Percentiles rank a stretch among this genome's conserved stretches.
Conservation (phyloP, 139 green algal species). For the Raphidocelis subcapitata region DNA sequence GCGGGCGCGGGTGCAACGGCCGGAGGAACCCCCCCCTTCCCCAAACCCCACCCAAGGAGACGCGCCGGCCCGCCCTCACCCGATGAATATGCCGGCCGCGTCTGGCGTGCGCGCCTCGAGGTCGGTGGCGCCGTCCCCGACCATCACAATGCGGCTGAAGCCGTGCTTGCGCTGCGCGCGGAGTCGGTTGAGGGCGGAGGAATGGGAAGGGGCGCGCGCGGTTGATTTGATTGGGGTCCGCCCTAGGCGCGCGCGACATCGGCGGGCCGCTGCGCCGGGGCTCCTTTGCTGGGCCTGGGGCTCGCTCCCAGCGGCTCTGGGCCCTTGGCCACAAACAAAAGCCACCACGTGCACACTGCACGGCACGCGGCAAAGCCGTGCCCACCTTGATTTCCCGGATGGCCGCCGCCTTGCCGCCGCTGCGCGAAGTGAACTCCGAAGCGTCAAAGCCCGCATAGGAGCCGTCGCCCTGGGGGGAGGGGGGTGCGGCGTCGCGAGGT, state of each 20-base stretch:
- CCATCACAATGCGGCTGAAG: conserved; percentile 81
- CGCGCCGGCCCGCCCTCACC: conserved; percentile 41
- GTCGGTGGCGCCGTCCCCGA: conserved; percentile 97
- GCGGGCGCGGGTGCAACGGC: background rate
- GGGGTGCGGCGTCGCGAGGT: no score
- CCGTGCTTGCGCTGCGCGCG: conserved; percentile 45
- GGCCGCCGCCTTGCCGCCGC: conserved; percentile 89
- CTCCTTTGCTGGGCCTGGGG: no score
- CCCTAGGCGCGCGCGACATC: no score
- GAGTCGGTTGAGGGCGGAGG: no score
- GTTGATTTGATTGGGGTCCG: no score
- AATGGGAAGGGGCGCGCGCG: no score
- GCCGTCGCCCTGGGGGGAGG: conserved; percentile 60
- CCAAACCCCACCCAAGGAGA: no score
- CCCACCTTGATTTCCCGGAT: conserved; percentile 78
- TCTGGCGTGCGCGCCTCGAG: conserved; percentile 82
- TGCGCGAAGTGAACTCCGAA: conserved; percentile 87
- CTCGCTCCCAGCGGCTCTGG: no score
- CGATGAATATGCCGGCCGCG: conserved; percentile 93
- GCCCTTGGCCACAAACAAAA: no score
- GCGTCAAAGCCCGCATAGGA: conserved; percentile 92
- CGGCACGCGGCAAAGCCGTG: background rate
- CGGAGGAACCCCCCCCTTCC: no score
- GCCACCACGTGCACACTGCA: no score
- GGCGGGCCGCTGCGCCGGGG: no score